phyloP scores from a whole-genome alignment of 2,329 filamentous ascomycete species.

The Fusarium sp. region DNA sequence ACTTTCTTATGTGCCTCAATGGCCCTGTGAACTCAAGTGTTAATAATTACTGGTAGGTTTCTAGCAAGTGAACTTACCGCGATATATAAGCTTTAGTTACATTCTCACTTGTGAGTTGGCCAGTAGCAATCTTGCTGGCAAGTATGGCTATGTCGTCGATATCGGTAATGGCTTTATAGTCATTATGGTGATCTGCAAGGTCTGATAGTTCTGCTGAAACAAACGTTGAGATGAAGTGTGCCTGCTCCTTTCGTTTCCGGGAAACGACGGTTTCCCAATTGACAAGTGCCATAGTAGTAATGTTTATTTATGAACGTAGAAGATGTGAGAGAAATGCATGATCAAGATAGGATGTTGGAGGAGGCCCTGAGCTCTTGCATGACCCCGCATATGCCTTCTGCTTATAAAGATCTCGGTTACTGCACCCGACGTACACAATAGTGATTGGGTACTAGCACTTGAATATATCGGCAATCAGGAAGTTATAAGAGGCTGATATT shows the following conservation, averaged over 20 bases:
- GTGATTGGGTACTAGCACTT: neutral
- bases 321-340: neutral
- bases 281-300: neutral
- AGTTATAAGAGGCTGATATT: no score
- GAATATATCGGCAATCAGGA: no score
- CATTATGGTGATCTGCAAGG: neutral
- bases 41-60: neutral
- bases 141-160: constrained; percentile 13
- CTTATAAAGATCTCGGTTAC: constrained; percentile 19
- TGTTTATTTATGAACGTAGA: no score
- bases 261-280: constrained; percentile 19
- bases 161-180: neutral
- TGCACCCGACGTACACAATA: neutral
- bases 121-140: neutral
- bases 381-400: constrained; percentile 16
- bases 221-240: constrained; percentile 11
- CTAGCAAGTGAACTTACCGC: neutral
- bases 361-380: neutral
- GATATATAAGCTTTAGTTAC: constrained; percentile 22
- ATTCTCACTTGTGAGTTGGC: neutral
- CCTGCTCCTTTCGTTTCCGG: constrained; percentile 18
- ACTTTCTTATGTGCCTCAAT: constrained; percentile 30
- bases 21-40: constrained; percentile 1
- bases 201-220: neutral
- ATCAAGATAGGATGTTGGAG: neutral